phyloP scores from a whole-genome alignment of 2,329 filamentous ascomycete species.

The Colletotrichum phormii region DNA sequence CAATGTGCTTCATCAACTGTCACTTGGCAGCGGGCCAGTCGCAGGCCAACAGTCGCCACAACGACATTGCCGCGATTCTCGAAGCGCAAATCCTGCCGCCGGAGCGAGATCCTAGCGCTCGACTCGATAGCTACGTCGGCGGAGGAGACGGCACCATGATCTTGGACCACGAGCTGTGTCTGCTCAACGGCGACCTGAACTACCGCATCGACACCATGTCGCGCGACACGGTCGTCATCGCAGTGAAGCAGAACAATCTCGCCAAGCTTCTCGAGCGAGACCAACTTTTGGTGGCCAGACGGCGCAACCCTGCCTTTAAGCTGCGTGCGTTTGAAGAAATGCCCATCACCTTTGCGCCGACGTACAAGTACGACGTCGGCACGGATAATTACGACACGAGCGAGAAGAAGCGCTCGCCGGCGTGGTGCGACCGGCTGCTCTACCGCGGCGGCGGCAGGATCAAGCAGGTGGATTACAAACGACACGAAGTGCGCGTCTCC shows the following conservation, averaged over 20 bases:
- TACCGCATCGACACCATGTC: slow-evolving; percentile 99
- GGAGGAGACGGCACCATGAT: slow-evolving; percentile 97
- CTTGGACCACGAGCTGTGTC: slow-evolving; percentile 96
- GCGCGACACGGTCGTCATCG: slow-evolving; percentile 89
- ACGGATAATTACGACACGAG: slow-evolving; percentile 94
- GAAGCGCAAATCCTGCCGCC: slow-evolving; percentile 81
- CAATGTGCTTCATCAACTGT: slow-evolving; percentile 96
- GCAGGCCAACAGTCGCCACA: slow-evolving; percentile 90
- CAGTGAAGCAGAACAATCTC: slow-evolving; percentile 84
- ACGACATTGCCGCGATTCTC: slow-evolving; percentile 90
- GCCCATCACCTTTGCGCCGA: slow-evolving; percentile 91
- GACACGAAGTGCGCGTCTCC: slow-evolving; percentile 90
- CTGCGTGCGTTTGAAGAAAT: slow-evolving; percentile 91
- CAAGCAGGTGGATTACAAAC: slow-evolving; percentile 86
- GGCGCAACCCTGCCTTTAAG: slow-evolving; percentile 90
- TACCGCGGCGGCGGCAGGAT: slow-evolving; percentile 85
- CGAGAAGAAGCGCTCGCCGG: slow-evolving; percentile 93
- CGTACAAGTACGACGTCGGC: slow-evolving; percentile 98
- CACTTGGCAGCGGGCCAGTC: slow-evolving; percentile 95
- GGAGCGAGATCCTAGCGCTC: slow-evolving; percentile 74
- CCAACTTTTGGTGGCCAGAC: slow-evolving; percentile 88
- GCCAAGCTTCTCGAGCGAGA: slow-evolving; percentile 90
- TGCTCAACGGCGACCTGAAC: slow-evolving; percentile 95
- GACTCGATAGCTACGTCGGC: slow-evolving; percentile 84
- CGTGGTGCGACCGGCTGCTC: slow-evolving; percentile 96